phyloP scores from a whole-genome alignment of 2,329 filamentous ascomycete species.

The Trichophyton mentagrophytes region DNA sequence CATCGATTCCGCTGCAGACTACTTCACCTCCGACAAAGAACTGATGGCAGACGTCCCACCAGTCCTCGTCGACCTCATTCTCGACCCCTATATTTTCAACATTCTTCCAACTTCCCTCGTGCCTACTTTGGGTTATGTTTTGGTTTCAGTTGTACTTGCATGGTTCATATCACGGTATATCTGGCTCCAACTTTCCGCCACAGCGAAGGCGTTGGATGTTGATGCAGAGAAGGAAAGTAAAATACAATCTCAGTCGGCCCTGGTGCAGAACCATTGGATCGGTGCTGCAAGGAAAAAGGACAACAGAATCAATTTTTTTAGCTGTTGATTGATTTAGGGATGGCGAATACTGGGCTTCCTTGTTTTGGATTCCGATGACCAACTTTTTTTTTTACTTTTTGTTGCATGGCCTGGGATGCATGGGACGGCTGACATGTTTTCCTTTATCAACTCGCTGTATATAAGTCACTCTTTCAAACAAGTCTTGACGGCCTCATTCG shows the following conservation, averaged over 20 bases:
- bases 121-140: conserved; percentile 57
- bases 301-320: not conserved
- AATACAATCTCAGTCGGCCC: not conserved
- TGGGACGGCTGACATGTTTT: not conserved
- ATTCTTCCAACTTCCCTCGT: conserved; percentile 64
- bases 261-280: not conserved
- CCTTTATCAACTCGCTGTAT: not conserved
- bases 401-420: not conserved
- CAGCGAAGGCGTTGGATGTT: not conserved
- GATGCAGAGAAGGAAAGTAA: not conserved
- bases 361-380: not conserved
- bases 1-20: conserved; percentile 67
- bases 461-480: not conserved
- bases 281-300: not conserved
- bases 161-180: conserved; percentile 24
- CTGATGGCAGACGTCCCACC: conserved; percentile 65
- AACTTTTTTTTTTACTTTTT: not conserved
- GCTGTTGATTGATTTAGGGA: not conserved
- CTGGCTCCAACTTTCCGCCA: not conserved
- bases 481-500: not conserved
- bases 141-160: conserved; percentile 43
- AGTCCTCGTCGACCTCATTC: conserved; percentile 65
- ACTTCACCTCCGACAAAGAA: conserved; percentile 59
- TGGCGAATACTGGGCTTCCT: not conserved
- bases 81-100: conserved; percentile 76